A percentile compares a stretch with the other conserved stretches of the same genome.
Conservation (phyloP, 2,329 filamentous ascomycete genomes). For the Apiospora sp. region DNA sequence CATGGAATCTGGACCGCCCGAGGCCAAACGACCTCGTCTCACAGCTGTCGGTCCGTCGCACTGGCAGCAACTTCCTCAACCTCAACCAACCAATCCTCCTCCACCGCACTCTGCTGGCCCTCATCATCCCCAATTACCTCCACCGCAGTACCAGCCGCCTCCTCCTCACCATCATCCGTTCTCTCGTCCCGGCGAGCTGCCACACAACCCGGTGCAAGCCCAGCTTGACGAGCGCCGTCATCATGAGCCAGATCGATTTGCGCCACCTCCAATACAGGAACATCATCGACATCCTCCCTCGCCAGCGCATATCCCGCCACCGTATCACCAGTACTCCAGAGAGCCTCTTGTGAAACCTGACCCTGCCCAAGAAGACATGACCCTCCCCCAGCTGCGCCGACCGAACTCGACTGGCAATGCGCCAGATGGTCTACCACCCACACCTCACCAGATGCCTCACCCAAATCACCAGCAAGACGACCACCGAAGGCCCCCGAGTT, state of each 20-base stretch:
- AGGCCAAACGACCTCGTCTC: slow-evolving; percentile 67
- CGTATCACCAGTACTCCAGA: slow-evolving; percentile 55
- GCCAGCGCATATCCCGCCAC: slow-evolving; percentile 48
- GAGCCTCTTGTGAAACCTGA: slow-evolving; percentile 67
- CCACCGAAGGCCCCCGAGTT: slow-evolving; percentile 60
- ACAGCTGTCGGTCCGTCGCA: slow-evolving; percentile 52
- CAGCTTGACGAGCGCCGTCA: slow-evolving; percentile 63
- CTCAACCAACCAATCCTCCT: slow-evolving; percentile 51
- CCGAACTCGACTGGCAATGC: slow-evolving; percentile 59
- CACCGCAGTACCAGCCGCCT: slow-evolving; percentile 46
- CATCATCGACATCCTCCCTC: slow-evolving; percentile 56
- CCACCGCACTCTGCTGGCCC: slow-evolving; percentile 42
- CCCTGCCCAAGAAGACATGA: slow-evolving; percentile 52
- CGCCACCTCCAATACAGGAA: slow-evolving; percentile 59
- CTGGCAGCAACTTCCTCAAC: slow-evolving; percentile 54
- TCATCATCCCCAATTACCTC: slow-evolving; percentile 49
- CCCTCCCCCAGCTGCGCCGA: slow-evolving; percentile 53
- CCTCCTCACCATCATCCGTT: slow-evolving; percentile 43
- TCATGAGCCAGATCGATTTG: slow-evolving; percentile 62
- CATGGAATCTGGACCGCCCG: slow-evolving; percentile 68
- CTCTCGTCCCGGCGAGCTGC: slow-evolving; percentile 48
- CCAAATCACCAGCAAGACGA: slow-evolving; percentile 53
- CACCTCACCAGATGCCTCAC: slow-evolving; percentile 46
- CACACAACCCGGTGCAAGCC: slow-evolving; percentile 50
- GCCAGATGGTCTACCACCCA: slow-evolving; percentile 46